Percentiles rank a stretch among this genome's conserved stretches.
These are phyloP conservation scores for Quercus alba DNA, from an alignment of 306 rosid genomes.

Conservation along the genomic window DNA sequence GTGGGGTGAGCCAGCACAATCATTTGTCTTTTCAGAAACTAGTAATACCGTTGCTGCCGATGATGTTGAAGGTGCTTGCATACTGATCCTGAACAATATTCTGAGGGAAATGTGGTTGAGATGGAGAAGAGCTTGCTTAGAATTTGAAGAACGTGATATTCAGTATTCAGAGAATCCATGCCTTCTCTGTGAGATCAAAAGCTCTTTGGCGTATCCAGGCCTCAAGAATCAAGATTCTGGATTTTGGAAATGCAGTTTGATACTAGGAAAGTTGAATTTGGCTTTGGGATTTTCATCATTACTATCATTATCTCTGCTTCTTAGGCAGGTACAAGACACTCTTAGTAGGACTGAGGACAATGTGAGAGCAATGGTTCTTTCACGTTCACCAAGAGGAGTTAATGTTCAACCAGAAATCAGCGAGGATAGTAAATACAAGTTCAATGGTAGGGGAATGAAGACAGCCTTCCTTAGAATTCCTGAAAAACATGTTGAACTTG, in stretches of 20 bases:
- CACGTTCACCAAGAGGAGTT: conserved; percentile 20
- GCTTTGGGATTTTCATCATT: conserved; percentile 57
- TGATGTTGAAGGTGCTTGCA: conserved; percentile 41
- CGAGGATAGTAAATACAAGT: conserved; percentile 36
- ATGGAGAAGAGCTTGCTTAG: conserved; percentile 54
- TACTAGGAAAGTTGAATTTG: conserved; percentile 74
- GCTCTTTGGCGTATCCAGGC: conserved; percentile 45
- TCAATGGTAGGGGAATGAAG: conserved; percentile 40
- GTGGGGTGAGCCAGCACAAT: conserved; percentile 63
- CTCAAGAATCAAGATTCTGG: conserved; percentile 39
- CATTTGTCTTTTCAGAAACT: conserved; percentile 44
- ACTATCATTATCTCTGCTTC: conserved; percentile 52
- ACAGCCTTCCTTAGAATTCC: conserved; percentile 58
- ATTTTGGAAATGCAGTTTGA: conserved; percentile 57
- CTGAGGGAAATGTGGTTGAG: conserved; percentile 53
- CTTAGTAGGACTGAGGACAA: conserved; percentile 35
- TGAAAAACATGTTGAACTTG: conserved; percentile 62
- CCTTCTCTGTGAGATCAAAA: conserved; percentile 57
- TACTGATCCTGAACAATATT: conserved; percentile 34
- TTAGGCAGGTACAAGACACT: conserved; percentile 53
- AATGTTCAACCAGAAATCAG: conserved; percentile 29
- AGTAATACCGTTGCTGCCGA: conserved; percentile 8
- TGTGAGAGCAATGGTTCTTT: conserved; percentile 23
- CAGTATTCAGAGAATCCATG: conserved; percentile 64
- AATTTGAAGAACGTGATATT: conserved; percentile 44